These are phyloP conservation scores for Chaetomiaceae sp. DNA, from an alignment of 2,329 filamentous ascomycete species.

Conservation along the genomic window DNA sequence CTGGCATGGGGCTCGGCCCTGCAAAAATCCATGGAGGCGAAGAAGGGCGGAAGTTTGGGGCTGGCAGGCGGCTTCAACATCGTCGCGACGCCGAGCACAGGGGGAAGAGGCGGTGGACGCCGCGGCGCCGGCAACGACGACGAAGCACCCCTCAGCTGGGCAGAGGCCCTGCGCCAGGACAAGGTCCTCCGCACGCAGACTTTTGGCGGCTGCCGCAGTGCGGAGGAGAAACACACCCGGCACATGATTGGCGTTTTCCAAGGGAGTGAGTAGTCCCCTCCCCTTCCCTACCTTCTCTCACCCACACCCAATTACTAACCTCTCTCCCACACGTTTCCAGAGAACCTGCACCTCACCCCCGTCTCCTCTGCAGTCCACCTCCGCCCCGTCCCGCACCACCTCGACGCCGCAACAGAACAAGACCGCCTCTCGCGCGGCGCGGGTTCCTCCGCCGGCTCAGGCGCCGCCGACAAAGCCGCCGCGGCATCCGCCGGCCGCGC, in stretches of 20 bases:
- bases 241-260: conserved; percentile 94
- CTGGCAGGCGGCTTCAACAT: conserved; percentile 70
- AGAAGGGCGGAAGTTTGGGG: conserved; percentile 63
- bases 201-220: conserved; percentile 70
- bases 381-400: conserved; percentile 85
- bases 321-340: conserved; percentile 38
- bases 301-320: conserved; percentile 23
- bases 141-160: conserved; percentile 46
- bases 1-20: conserved; percentile 78
- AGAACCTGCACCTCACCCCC: conserved; percentile 81
- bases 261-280: conserved; percentile 55
- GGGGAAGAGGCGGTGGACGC: conserved; percentile 29
- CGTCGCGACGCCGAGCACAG: conserved; percentile 37
- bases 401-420: conserved; percentile 78
- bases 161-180: conserved; percentile 63
- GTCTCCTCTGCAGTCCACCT: conserved; percentile 81
- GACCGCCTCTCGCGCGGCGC: conserved; percentile 50
- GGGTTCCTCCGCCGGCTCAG: conserved; percentile 34
- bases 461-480: conserved; percentile 27
- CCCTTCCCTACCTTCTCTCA: not conserved
- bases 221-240: conserved; percentile 63
- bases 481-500: conserved; percentile 59
- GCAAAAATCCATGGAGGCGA: conserved; percentile 52
- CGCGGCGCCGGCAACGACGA: conserved; percentile 40
- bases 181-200: conserved; percentile 77